Evolutionary conservation across 805 yeast species (phyloP).

Genomic region (Hanseniaspora hatyaiensis): DNA sequence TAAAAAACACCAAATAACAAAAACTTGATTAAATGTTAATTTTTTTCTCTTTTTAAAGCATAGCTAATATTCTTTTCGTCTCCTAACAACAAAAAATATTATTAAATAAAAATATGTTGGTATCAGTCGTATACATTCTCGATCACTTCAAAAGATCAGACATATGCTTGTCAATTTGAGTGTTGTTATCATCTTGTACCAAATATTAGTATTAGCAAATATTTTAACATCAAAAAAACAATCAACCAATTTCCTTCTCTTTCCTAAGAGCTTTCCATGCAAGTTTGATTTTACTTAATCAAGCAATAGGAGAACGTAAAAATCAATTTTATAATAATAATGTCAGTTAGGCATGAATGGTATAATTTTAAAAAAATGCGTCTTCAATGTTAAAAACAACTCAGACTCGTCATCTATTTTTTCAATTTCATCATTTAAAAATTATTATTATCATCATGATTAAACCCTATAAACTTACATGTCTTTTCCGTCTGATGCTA

Average conservation of each 20-base stretch:
- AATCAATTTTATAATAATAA: no score
- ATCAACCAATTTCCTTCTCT: slow-evolving; percentile 19
- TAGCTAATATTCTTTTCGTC: slow-evolving; percentile 7
- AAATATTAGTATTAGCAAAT: slow-evolving; percentile 28
- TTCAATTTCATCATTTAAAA: slow-evolving; percentile 37
- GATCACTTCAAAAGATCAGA: slow-evolving; percentile 45
- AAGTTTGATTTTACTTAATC: no score
- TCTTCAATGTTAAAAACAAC: slow-evolving; percentile 86
- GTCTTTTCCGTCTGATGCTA: no score
- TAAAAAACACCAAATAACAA: slow-evolving; percentile 8
- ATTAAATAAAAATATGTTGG: slow-evolving; percentile 19
- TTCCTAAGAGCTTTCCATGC: slow-evolving; percentile 14
- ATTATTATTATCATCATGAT: not conserved
- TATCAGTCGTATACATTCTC: slow-evolving; percentile 18
- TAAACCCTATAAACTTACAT: no score
- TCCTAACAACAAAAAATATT: slow-evolving; percentile 2
- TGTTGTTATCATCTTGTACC: slow-evolving; percentile 53
- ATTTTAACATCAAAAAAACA: slow-evolving; percentile 13
- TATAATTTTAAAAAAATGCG: slow-evolving; percentile 46
- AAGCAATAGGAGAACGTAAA: no score
- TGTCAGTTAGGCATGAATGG: slow-evolving; percentile 94
- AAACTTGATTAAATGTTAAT: slow-evolving; percentile 16
- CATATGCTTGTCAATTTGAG: slow-evolving; percentile 91
- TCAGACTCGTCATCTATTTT: slow-evolving; percentile 97
- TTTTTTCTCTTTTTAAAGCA: slow-evolving; percentile 18